These are phyloP conservation scores for Cyberlindnera meyerae DNA, from an alignment of 805 yeast species.

Conservation along the genomic window DNA sequence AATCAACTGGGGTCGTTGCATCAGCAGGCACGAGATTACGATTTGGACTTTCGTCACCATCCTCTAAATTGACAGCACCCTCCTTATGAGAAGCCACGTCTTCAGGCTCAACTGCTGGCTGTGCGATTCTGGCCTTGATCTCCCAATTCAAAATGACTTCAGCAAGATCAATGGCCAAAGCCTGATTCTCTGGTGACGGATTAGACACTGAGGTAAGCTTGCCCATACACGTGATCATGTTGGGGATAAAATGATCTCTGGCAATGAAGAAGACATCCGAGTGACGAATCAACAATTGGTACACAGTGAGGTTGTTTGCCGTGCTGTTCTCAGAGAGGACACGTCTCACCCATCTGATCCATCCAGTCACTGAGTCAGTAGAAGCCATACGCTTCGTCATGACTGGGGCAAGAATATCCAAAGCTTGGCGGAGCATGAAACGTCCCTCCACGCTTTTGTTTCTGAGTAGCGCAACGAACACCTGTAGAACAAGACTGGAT, in stretches of 20 bases:
- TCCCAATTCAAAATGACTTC: conserved; percentile 88
- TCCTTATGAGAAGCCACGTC: too few relatives aligned
- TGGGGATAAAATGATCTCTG: conserved; percentile 84
- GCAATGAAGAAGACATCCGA: conserved; percentile 80
- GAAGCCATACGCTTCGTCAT: conserved; percentile 60
- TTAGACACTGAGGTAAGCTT: conserved; percentile 75
- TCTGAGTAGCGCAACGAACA: conserved; percentile 82
- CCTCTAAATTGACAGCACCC: too few relatives aligned
- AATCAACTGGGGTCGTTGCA: conserved; percentile 44
- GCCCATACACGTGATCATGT: conserved; percentile 88
- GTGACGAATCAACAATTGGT: conserved; percentile 83
- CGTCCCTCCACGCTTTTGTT: conserved; percentile 84
- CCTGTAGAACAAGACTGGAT: conserved; percentile 80
- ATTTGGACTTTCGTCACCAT: conserved; percentile 24
- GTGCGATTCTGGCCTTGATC: conserved; percentile 37
- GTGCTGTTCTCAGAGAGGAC: conserved; percentile 87
- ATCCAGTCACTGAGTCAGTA: conserved; percentile 45
- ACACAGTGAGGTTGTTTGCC: conserved; percentile 79
- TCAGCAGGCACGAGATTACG: conserved; percentile 28
- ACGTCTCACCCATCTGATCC: conserved; percentile 95
- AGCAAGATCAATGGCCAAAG: conserved; percentile 83
- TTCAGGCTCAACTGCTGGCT: too few relatives aligned
- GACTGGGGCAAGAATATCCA: conserved; percentile 85
- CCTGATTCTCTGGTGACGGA: conserved; percentile 76
- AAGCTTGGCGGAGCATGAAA: conserved; percentile 76